Percentiles rank a stretch among this genome's conserved stretches.
Evolutionary conservation across 495 filamentous ascomycete species (phyloP).

Genomic region (Aspergillus indologenus): DNA sequence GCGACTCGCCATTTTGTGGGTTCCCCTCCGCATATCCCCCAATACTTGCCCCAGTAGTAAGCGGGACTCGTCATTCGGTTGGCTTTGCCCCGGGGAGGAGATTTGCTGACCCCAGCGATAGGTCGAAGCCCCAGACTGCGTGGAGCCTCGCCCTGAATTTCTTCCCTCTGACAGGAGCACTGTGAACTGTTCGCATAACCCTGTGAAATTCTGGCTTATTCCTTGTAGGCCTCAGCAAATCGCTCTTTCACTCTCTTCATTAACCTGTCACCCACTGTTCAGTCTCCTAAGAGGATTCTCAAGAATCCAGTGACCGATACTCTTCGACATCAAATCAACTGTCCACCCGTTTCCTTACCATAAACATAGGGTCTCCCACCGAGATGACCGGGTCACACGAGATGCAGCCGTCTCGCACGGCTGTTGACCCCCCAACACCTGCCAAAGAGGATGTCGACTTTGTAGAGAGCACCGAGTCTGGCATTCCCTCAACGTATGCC

Average conservation of each 20-base stretch:
- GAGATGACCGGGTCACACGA: constrained; percentile 26
- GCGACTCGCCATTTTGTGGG: constrained; percentile 7
- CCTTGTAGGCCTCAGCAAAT: not conserved
- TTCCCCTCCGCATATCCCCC: constrained; percentile 16
- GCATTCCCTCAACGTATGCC: constrained; percentile 25
- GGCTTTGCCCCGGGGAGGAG: constrained; percentile 11
- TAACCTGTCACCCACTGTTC: not conserved
- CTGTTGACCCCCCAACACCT: constrained; percentile 13
- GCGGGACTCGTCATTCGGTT: constrained; percentile 12
- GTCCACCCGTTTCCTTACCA: not conserved
- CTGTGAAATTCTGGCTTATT: not conserved
- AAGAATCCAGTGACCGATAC: not conserved
- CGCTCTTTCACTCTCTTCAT: not conserved
- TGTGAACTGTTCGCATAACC: constrained; percentile 4
- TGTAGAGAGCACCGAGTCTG: constrained; percentile 32
- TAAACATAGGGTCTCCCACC: not conserved
- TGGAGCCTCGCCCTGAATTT: constrained; percentile 2
- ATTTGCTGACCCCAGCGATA: constrained; percentile 8
- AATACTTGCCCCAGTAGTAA: constrained; percentile 11
- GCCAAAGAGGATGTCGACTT: constrained; percentile 33
- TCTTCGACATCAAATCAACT: not conserved
- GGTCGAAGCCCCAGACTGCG: constrained; percentile 5
- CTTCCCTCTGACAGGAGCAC: constrained; percentile 5
- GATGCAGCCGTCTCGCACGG: constrained; percentile 20
- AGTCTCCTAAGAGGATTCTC: not conserved